A percentile compares a stretch with the other conserved stretches of the same genome.
Evolutionary conservation across 2,329 filamentous ascomycete genomes (phyloP).

Genomic region (Ophiostoma perfectum): DNA sequence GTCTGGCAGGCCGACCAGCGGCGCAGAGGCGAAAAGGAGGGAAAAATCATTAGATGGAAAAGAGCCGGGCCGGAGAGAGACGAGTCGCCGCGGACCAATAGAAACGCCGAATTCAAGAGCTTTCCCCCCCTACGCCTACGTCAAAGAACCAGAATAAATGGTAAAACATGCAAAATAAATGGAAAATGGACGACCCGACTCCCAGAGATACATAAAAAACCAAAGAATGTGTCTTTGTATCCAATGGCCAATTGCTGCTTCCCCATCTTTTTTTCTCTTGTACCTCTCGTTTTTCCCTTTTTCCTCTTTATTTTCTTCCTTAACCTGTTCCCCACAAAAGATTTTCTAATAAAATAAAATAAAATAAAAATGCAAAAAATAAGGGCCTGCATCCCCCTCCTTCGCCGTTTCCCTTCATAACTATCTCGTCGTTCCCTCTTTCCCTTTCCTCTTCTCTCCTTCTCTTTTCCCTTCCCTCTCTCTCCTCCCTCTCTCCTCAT

Average conservation of each 20-base stretch:
- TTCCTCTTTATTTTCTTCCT: background rate
- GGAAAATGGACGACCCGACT: background rate
- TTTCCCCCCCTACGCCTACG: slow-evolving; percentile 12
- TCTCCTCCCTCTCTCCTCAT: slow-evolving; percentile 13
- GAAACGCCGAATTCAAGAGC: slow-evolving; percentile 13
- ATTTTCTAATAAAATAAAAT: background rate
- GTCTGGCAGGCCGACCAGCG: slow-evolving; percentile 9
- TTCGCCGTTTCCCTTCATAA: slow-evolving; percentile 11
- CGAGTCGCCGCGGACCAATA: slow-evolving; percentile 26
- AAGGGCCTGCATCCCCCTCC: slow-evolving; percentile 17
- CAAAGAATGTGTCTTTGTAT: slow-evolving; percentile 11
- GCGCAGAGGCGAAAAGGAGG: slow-evolving; percentile 12
- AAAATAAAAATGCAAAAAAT: slow-evolving; percentile 1
- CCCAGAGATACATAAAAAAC: slow-evolving; percentile 1
- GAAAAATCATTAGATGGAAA: background rate
- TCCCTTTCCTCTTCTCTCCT: slow-evolving; percentile 11
- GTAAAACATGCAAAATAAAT: background rate
- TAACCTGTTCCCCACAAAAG: slow-evolving; percentile 18
- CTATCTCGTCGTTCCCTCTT: slow-evolving; percentile 7
- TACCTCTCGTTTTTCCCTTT: slow-evolving; percentile 7
- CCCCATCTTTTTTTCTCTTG: background rate
- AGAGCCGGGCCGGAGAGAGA: slow-evolving; percentile 23
- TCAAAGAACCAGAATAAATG: slow-evolving; percentile 1
- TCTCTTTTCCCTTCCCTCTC: background rate
- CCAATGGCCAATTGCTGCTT: background rate